Conservation (phyloP, 192 early-diverging fungal genomes). For the Umbelopsis sp. region DNA sequence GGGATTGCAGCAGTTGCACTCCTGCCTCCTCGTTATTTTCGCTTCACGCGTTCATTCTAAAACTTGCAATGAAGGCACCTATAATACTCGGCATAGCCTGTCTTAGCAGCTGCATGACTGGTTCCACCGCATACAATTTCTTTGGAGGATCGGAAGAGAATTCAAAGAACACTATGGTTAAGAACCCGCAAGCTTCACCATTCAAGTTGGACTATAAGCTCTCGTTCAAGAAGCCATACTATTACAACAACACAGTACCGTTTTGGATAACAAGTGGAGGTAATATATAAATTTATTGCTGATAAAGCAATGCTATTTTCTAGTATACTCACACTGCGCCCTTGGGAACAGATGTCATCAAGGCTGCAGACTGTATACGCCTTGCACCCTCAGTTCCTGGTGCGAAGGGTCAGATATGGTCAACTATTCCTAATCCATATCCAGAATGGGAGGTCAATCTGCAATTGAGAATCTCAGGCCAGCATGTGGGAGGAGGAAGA, state of each 20-base stretch:
- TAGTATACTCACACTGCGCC: no score
- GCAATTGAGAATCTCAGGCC: constrained; percentile 60
- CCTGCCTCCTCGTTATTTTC: background rate
- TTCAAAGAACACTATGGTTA: background rate
- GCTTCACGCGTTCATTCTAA: background rate
- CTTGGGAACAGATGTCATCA: constrained; percentile 17
- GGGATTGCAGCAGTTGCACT: background rate
- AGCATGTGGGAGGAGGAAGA: constrained; percentile 61
- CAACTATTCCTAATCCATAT: constrained; percentile 56
- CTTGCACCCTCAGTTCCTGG: constrained; percentile 64
- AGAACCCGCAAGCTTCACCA: constrained; percentile 16
- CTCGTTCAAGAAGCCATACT: constrained; percentile 60
- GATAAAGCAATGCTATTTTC: no score
- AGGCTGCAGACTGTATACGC: constrained; percentile 52
- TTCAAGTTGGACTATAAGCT: constrained; percentile 60
- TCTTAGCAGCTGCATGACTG: background rate
- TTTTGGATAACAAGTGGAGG: constrained; percentile 54
- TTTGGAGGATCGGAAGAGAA: background rate
- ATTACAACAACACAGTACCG: constrained; percentile 48
- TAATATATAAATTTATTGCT: constrained; percentile 21
- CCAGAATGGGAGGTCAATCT: constrained; percentile 75
- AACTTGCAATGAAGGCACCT: constrained; percentile 2
- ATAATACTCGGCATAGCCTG: background rate
- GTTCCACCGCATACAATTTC: background rate
- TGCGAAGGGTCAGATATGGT: constrained; percentile 62